Evolutionary conservation across 192 early-diverging fungal genomes (phyloP).

Genomic region (Geranomyces variabilis): DNA sequence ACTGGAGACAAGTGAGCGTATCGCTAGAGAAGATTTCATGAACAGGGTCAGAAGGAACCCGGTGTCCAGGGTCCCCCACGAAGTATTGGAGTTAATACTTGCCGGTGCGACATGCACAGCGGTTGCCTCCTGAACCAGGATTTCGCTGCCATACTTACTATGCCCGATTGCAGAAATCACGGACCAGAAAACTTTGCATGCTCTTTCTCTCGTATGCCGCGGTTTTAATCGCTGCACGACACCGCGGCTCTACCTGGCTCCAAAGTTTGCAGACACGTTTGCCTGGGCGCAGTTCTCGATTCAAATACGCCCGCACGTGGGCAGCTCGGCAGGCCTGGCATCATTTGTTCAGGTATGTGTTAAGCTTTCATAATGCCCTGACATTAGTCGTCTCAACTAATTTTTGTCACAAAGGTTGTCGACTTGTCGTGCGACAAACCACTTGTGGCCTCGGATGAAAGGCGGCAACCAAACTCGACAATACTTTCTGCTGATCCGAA

Average conservation of each 20-base stretch:
- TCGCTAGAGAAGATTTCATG: background rate
- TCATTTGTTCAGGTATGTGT: constrained; percentile 7
- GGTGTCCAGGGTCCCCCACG: constrained; percentile 28
- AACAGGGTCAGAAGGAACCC: background rate
- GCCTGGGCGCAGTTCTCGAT: background rate
- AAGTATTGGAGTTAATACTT: constrained; percentile 35
- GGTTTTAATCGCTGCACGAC: constrained; percentile 34
- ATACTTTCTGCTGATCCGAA: no score
- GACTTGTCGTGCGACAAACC: background rate
- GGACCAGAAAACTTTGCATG: constrained; percentile 22
- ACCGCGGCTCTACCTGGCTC: constrained; percentile 25
- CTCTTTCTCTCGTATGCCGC: constrained; percentile 27
- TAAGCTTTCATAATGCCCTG: background rate
- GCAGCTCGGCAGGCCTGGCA: background rate
- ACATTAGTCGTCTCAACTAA: no score
- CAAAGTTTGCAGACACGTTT: constrained; percentile 1
- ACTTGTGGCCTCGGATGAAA: background rate
- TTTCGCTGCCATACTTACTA: background rate
- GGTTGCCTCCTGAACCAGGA: no score
- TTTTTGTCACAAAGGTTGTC: background rate
- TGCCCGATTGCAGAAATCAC: constrained; percentile 5
- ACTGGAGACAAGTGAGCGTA: background rate
- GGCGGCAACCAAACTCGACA: background rate
- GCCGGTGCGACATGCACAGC: no score
- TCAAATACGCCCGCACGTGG: background rate